Conservation (phyloP, 2,329 filamentous ascomycete species). For the Cercospora beticola region DNA sequence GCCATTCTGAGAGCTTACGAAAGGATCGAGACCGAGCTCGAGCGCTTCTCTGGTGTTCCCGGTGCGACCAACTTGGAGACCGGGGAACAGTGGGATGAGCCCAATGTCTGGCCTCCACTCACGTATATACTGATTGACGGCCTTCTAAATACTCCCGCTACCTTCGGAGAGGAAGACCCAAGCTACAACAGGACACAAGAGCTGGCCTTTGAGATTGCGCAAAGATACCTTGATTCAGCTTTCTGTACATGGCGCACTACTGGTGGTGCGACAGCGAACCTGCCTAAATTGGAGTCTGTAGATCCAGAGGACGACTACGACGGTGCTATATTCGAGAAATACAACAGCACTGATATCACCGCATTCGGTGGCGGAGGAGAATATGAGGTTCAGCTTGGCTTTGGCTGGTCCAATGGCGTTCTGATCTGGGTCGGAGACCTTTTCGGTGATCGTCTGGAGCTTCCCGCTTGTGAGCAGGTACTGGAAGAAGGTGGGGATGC, state of each 20-base stretch:
- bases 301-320: slow-evolving; percentile 36
- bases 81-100: slow-evolving; percentile 69
- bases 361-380: slow-evolving; percentile 65
- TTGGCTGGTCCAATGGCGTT: slow-evolving; percentile 70
- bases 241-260: slow-evolving; percentile 71
- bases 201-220: slow-evolving; percentile 59
- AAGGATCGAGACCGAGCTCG: slow-evolving; percentile 56
- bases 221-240: slow-evolving; percentile 65
- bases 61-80: slow-evolving; percentile 62
- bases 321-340: slow-evolving; percentile 72
- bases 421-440: slow-evolving; percentile 65
- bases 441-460: slow-evolving; percentile 56
- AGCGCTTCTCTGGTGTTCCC: slow-evolving; percentile 56
- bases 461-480: slow-evolving; percentile 47
- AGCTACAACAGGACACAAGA: slow-evolving; percentile 56
- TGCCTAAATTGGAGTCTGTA: slow-evolving; percentile 53
- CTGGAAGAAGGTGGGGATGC: slow-evolving; percentile 15
- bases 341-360: slow-evolving; percentile 60
- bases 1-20: slow-evolving; percentile 57
- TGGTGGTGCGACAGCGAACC: slow-evolving; percentile 58
- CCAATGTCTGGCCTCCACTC: slow-evolving; percentile 68
- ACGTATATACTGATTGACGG: slow-evolving; percentile 65
- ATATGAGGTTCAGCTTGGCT: slow-evolving; percentile 68
- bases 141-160: slow-evolving; percentile 59
- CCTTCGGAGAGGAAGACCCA: slow-evolving; percentile 55